phyloP scores from a whole-genome alignment of 805 yeast genomes.

The Nakazawaea laoshanensis region DNA sequence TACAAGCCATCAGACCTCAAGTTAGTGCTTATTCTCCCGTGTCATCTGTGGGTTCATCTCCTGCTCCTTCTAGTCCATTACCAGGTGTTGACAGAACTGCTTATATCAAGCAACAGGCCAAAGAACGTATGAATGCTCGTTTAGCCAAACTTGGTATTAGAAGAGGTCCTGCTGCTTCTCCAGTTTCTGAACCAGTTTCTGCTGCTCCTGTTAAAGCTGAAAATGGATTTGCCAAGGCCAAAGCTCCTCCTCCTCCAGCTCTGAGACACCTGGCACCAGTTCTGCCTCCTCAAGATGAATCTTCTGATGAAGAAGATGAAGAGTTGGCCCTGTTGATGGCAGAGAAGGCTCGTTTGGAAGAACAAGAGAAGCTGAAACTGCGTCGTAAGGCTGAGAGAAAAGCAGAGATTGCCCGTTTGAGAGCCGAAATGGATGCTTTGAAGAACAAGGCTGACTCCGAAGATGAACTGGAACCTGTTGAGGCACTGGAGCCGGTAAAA shows the following conservation, averaged over 20 bases:
- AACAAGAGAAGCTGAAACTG: slow-evolving; percentile 46
- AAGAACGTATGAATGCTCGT: slow-evolving; percentile 76
- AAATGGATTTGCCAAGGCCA: background rate
- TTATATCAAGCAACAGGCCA: slow-evolving; percentile 75
- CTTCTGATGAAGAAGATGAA: slow-evolving; percentile 10
- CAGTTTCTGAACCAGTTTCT: background rate
- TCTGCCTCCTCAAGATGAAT: slow-evolving; percentile 1
- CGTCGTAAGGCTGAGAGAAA: slow-evolving; percentile 38
- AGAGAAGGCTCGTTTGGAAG: slow-evolving; percentile 9
- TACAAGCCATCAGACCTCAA: slow-evolving; percentile 26
- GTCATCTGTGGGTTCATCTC: slow-evolving; percentile 3
- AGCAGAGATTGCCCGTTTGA: slow-evolving; percentile 30
- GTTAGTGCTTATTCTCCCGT: slow-evolving; percentile 9
- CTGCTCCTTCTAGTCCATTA: slow-evolving; percentile 3
- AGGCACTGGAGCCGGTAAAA: slow-evolving; percentile 14
- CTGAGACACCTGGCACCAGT: slow-evolving; percentile 6
- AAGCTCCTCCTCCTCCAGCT: slow-evolving; percentile 4
- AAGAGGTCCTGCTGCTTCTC: slow-evolving; percentile 11
- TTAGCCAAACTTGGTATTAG: slow-evolving; percentile 73
- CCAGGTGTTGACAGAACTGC: slow-evolving; percentile 57
- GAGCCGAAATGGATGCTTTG: slow-evolving; percentile 21
- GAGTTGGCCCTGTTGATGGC: slow-evolving; percentile 7
- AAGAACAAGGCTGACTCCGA: slow-evolving; percentile 43
- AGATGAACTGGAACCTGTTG: slow-evolving; percentile 22
- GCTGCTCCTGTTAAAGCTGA: background rate